phyloP scores from a whole-genome alignment of 2,329 filamentous ascomycete genomes.

The Epichloe sp. region DNA sequence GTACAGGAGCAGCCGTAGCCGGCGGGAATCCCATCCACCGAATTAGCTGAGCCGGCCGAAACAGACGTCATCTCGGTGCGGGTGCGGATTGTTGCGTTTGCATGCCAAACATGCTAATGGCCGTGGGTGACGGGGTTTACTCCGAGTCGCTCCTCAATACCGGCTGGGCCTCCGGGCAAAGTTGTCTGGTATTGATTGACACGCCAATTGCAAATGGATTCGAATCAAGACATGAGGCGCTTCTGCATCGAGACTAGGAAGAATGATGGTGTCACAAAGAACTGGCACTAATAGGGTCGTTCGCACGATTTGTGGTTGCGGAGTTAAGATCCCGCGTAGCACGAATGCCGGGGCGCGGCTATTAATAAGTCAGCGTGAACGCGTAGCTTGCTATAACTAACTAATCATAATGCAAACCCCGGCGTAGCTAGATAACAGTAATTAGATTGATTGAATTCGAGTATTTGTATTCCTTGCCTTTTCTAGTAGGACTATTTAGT shows the following conservation, averaged over 20 bases:
- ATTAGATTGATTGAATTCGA: neutral
- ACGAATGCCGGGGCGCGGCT: neutral
- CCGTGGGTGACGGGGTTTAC: neutral
- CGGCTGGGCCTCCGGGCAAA: neutral
- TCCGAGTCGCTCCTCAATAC: neutral
- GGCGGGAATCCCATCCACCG: constrained; percentile 17
- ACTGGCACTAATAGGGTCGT: too few species aligned
- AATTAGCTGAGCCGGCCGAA: neutral
- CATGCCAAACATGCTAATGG: neutral
- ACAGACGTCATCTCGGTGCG: neutral
- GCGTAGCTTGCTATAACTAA: too few species aligned
- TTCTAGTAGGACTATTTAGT: neutral
- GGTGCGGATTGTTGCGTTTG: neutral
- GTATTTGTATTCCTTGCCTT: neutral
- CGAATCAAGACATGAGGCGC: neutral
- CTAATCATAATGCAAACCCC: too few species aligned
- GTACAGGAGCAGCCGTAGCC: constrained; percentile 32
- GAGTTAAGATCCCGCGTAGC: neutral
- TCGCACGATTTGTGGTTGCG: neutral
- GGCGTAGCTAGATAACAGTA: too few species aligned
- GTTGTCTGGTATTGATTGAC: neutral
- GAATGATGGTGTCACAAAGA: too few species aligned
- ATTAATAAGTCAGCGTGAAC: neutral
- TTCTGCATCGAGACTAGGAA: neutral
- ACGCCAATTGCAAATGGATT: neutral